Evolutionary conservation across 1,284 basidiomycete species (phyloP).

Genomic region (Ganoderma sinense): DNA sequence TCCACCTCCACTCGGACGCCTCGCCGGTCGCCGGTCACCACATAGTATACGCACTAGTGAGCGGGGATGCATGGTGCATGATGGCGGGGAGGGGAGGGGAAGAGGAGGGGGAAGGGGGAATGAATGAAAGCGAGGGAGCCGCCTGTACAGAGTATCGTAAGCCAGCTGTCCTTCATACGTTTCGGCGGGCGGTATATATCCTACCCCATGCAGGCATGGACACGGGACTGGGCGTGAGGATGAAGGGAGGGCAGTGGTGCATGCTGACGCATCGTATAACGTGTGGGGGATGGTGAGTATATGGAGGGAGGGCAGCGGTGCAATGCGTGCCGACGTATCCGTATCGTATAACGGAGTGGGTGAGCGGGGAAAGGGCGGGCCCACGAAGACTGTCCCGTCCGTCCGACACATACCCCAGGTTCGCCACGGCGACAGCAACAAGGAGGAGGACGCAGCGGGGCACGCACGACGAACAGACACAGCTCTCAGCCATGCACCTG

Average conservation of each 20-base stretch:
- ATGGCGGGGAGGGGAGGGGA: accelerated
- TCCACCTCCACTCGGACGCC: not conserved
- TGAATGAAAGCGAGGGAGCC: not conserved
- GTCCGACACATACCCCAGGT: too few species aligned
- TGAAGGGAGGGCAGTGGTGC: not conserved
- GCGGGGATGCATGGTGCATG: too few species aligned
- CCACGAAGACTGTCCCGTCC: too few species aligned
- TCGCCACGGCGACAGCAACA: too few species aligned
- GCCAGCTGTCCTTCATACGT: not conserved
- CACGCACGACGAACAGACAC: not conserved
- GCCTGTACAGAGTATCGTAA: constrained; percentile 1
- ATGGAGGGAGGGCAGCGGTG: too few species aligned
- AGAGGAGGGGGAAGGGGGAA: not conserved
- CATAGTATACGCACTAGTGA: too few species aligned
- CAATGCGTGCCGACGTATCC: too few species aligned
- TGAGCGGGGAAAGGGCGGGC: too few species aligned
- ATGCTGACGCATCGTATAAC: not conserved
- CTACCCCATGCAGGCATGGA: not conserved
- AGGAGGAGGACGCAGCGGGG: too few species aligned
- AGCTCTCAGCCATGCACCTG: not conserved
- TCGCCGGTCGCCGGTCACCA: too few species aligned
- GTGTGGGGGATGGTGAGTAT: too few species aligned
- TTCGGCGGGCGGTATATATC: not conserved
- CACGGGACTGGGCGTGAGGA: not conserved
- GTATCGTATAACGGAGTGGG: too few species aligned